Conservation (phyloP, 345 rosid species). For the Populus euphratica region DNA sequence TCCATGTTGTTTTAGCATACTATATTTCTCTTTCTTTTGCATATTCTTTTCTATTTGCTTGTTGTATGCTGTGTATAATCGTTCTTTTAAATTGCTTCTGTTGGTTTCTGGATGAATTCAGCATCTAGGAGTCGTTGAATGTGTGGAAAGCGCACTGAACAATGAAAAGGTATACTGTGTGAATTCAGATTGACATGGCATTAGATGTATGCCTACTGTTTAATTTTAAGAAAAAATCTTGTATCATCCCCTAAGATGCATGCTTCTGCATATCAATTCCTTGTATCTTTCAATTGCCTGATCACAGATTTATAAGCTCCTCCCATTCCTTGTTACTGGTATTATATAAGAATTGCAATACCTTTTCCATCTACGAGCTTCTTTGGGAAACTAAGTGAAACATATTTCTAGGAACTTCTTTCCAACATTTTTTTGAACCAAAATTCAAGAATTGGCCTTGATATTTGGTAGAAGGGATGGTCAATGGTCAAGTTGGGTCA, state of each 20-base stretch:
- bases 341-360: too few relatives aligned
- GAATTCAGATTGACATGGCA: background rate
- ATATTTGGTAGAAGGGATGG: too few relatives aligned
- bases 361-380: background rate
- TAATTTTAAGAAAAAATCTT: background rate
- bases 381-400: background rate
- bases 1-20: conserved; percentile 11
- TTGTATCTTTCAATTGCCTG: background rate
- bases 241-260: background rate
- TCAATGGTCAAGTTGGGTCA: too few relatives aligned
- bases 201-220: background rate
- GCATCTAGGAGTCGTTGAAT: background rate
- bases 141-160: conserved; percentile 6
- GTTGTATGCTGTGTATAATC: conserved; percentile 11
- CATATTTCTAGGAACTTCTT: background rate
- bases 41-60: background rate
- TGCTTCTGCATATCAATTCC: background rate
- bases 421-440: background rate
- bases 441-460: background rate
- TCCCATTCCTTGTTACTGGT: background rate
- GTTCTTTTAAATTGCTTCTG: background rate
- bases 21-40: background rate
- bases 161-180: conserved; percentile 7
- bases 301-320: background rate
- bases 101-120: background rate